A percentile compares a stretch with the other conserved stretches of the same genome.
phyloP scores from a whole-genome alignment of 768 basidiomycete genomes.

The Tephrocybe sp. region DNA sequence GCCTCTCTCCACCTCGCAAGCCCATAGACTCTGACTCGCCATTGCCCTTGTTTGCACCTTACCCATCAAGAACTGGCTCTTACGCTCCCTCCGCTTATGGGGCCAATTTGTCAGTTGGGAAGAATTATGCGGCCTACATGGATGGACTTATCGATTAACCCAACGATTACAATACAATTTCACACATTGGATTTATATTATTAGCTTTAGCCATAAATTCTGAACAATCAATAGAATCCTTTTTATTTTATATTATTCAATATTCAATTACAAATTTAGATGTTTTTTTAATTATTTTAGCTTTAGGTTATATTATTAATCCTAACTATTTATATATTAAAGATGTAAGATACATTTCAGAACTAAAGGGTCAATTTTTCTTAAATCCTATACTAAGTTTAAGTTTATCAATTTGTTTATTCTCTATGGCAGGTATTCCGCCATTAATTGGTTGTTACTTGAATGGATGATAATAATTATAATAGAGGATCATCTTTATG shows the following conservation, averaged over 20 bases:
- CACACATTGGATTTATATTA: neutral
- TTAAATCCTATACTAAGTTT: neutral
- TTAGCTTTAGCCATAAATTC: neutral
- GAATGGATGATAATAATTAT: no score
- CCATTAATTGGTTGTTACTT: conserved; percentile 6
- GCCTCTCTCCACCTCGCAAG: no score
- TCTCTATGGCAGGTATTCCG: conserved; percentile 1
- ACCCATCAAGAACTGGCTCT: no score
- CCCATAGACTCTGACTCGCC: no score
- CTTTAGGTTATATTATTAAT: neutral
- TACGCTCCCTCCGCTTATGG: no score
- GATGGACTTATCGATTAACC: no score
- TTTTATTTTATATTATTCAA: neutral
- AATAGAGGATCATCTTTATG: no score
- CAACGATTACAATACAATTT: conserved; percentile 2
- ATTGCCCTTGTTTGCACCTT: no score
- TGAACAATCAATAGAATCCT: neutral
- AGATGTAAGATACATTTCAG: neutral
- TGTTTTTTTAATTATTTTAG: neutral
- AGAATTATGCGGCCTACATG: no score
- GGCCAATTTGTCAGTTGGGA: no score
- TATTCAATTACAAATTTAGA: neutral
- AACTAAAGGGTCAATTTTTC: neutral
- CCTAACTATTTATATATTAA: no score
- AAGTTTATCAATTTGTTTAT: neutral